A percentile compares a stretch with the other conserved stretches of the same genome.
Conservation (phyloP, 495 filamentous ascomycete genomes). For the Aspergillus taichungensis region DNA sequence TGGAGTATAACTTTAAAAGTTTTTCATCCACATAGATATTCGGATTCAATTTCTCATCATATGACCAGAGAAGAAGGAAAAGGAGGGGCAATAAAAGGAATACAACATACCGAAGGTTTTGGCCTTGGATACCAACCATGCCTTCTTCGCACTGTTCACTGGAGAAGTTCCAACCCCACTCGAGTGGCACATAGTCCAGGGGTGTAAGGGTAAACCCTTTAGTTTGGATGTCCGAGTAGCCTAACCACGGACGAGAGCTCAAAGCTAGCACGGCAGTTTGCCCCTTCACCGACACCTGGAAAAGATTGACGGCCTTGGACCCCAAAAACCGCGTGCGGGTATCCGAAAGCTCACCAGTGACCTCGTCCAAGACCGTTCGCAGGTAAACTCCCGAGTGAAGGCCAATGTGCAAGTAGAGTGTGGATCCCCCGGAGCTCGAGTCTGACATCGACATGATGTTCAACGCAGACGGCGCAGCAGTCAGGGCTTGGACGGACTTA, state of each 20-base stretch:
- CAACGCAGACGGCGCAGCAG: slow-evolving; percentile 77
- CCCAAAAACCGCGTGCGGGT: slow-evolving; percentile 91
- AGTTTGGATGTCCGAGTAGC: slow-evolving; percentile 76
- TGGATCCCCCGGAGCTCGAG: slow-evolving; percentile 67
- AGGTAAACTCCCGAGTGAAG: slow-evolving; percentile 93
- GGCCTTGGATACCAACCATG: slow-evolving; percentile 90
- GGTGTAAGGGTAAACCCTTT: slow-evolving; percentile 87
- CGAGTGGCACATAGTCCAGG: slow-evolving; percentile 75
- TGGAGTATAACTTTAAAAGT: slow-evolving; percentile 47
- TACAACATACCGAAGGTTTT: slow-evolving; percentile 73
- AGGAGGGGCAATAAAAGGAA: slow-evolving; percentile 4
- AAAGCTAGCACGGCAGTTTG: slow-evolving; percentile 83
- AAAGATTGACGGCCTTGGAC: slow-evolving; percentile 77
- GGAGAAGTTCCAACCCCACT: slow-evolving; percentile 93
- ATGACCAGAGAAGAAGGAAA: slow-evolving; percentile 18
- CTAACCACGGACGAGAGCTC: slow-evolving; percentile 85
- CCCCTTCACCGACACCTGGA: slow-evolving; percentile 74
- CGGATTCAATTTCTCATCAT: slow-evolving; percentile 61
- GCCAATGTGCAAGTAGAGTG: slow-evolving; percentile 89
- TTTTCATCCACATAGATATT: slow-evolving; percentile 45
- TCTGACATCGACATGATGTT: slow-evolving; percentile 95
- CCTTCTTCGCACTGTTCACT: slow-evolving; percentile 88
- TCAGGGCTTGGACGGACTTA: slow-evolving; percentile 87
- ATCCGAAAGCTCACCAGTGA: slow-evolving; percentile 89
- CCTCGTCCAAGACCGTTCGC: slow-evolving; percentile 84